Evolutionary conservation across 2,329 filamentous ascomycete genomes (phyloP).

Genomic region (Hymenoscyphus repandus): DNA sequence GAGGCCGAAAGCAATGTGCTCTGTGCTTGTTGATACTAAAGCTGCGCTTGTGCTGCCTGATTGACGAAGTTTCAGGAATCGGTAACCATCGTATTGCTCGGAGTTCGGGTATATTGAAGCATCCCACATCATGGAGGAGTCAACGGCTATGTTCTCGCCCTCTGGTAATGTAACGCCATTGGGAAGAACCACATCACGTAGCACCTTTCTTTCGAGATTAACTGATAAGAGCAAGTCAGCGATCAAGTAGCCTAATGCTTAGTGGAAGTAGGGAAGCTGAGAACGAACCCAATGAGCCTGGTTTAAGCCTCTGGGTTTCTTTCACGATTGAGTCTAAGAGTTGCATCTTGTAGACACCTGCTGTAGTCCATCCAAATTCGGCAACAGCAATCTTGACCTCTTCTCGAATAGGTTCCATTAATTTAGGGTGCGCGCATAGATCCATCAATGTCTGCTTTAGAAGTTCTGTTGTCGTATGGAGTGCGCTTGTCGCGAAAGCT

Average conservation of each 20-base stretch:
- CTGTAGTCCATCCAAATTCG: background rate
- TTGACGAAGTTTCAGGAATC: background rate
- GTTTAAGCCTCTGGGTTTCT: conserved; percentile 1
- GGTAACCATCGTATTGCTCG: background rate
- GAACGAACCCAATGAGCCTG: background rate
- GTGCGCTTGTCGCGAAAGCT: background rate
- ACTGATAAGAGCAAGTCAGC: background rate
- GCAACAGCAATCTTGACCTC: background rate
- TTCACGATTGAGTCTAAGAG: background rate
- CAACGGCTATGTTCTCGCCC: background rate
- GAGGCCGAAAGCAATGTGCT: background rate
- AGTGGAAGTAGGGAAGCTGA: background rate
- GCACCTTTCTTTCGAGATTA: background rate
- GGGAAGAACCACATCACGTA: background rate
- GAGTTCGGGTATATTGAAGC: background rate
- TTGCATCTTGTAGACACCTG: background rate
- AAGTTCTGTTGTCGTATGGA: background rate
- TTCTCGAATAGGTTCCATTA: background rate
- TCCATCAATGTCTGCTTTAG: background rate
- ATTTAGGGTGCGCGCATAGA: background rate
- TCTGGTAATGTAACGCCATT: background rate
- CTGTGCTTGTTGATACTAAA: background rate
- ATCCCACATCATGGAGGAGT: background rate
- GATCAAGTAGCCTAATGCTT: background rate
- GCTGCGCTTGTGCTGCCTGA: background rate